A percentile compares a stretch with the other conserved stretches of the same genome.
These are phyloP conservation scores for Dactylellina cionopaga DNA, from an alignment of 2,329 filamentous ascomycete genomes.

Conservation along the genomic window DNA sequence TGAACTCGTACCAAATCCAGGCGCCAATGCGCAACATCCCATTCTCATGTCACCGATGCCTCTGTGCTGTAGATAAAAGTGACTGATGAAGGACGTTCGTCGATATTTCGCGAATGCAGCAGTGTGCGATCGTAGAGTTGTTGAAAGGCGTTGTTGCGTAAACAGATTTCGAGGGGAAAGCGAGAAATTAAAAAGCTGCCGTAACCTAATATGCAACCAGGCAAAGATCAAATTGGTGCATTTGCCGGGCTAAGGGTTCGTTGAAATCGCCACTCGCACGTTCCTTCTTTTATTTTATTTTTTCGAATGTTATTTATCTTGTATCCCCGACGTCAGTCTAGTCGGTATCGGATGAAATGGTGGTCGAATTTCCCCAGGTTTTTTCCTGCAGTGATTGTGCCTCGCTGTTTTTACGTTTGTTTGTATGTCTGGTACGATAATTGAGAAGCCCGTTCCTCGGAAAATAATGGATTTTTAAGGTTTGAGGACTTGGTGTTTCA, in stretches of 20 bases:
- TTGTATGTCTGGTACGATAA: constrained; percentile 26
- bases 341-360: constrained; percentile 12
- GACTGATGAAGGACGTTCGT: constrained; percentile 15
- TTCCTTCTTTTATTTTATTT: constrained; percentile 8
- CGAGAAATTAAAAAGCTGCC: constrained; percentile 24
- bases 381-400: constrained; percentile 24
- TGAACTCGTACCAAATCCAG: constrained; percentile 49
- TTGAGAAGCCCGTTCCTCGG: constrained; percentile 36
- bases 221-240: constrained; percentile 27
- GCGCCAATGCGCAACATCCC: constrained; percentile 53
- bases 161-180: constrained; percentile 27
- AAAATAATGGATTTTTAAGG: constrained; percentile 48
- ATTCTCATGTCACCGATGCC: constrained; percentile 51
- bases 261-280: constrained; percentile 17
- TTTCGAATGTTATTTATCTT: constrained; percentile 1
- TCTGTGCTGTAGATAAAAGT: constrained; percentile 31
- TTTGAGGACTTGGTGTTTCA: constrained; percentile 49
- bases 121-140: constrained; percentile 16
- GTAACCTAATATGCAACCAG: constrained; percentile 39
- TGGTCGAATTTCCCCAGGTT: constrained; percentile 45
- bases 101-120: constrained; percentile 31
- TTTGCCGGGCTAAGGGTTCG: constrained; percentile 25
- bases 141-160: constrained; percentile 42
- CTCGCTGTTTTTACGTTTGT: constrained; percentile 3
- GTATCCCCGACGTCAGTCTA: constrained; percentile 18